Percentiles rank a stretch among this genome's conserved stretches.
phyloP scores from a whole-genome alignment of 2,329 filamentous ascomycete species.

The Sphaerostilbella broomeana region DNA sequence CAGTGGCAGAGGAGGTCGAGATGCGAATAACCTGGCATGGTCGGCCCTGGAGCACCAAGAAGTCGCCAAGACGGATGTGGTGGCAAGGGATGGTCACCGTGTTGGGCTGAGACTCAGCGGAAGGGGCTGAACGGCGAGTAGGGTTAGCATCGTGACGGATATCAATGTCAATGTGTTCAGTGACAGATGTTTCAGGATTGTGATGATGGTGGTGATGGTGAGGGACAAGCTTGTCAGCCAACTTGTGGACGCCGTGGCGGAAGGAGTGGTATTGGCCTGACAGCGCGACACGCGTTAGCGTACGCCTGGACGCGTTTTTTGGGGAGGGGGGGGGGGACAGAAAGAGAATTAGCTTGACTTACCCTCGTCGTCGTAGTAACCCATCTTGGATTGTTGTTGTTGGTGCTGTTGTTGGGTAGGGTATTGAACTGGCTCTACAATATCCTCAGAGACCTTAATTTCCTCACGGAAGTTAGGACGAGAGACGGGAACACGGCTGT shows the following conservation, averaged over 20 bases:
- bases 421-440: slow-evolving; percentile 49
- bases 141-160: slow-evolving; percentile 23
- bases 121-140: slow-evolving; percentile 18
- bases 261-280: slow-evolving; percentile 54
- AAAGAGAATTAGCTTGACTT: slow-evolving; percentile 24
- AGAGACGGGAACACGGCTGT: slow-evolving; percentile 28
- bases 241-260: slow-evolving; percentile 50
- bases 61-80: slow-evolving; percentile 98
- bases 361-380: slow-evolving; percentile 60
- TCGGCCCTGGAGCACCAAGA: slow-evolving; percentile 97
- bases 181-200: slow-evolving; percentile 28
- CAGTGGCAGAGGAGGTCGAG: slow-evolving; percentile 94
- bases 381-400: slow-evolving; percentile 51
- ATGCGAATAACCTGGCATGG: slow-evolving; percentile 99
- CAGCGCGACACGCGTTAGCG: slow-evolving; percentile 17
- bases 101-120: slow-evolving; percentile 51
- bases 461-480: slow-evolving; percentile 48
- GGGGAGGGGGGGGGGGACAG: slow-evolving; percentile 1
- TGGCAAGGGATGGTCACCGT: slow-evolving; percentile 98
- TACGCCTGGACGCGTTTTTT: slow-evolving; percentile 10
- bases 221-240: slow-evolving; percentile 49
- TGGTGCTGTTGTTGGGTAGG: slow-evolving; percentile 37
- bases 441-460: slow-evolving; percentile 58
- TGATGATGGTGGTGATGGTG: slow-evolving; percentile 42
- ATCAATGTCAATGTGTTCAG: slow-evolving; percentile 44